Base-by-base conservation (phyloP, 106 monocot genomes). In the Dioscorea zingiberensis region DNA sequence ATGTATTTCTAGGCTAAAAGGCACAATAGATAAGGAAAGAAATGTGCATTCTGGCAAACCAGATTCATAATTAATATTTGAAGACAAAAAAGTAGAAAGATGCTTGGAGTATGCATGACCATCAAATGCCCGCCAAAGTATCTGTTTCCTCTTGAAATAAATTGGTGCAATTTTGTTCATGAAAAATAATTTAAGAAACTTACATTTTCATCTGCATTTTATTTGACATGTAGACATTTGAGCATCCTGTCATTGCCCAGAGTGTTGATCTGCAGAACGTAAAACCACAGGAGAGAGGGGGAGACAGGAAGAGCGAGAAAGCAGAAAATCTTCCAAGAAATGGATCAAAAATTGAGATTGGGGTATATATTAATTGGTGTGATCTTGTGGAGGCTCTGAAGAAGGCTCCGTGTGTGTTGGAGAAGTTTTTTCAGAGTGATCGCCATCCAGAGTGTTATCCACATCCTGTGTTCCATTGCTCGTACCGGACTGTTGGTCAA, bases 381-480 rank as follows among this genome's bases (percentile, higher is more conserved):
- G 77, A 55, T 84, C 60, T 57, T 60, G 47, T 25, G 69, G 47
- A 13, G 74, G 74, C 13, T 71, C 71, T 53, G 76, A 66, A 59
- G 71, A 75, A 25, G 71, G 67, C 11, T 74, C 28, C 55, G 47
- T 72, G 27, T 78, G 64, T 25, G 77, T 55, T 4, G 77, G 61
- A 72, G 78, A 71, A 25, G 64, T 69, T 58, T 69, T 67, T 47
- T 67, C 18, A 5, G 78, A 48, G 60, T 59, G 64, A 65, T 66
- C 60, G 3, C 44, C 67, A n/a, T 62, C 26, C 24, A 66, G 51
- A n/a, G 48, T 8, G 38, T 27, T 17, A 16, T 76, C 76, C 0
- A 47, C 21, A 27, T 38, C 30, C 48, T 71, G 63, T 2, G 25
- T 25, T 13, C 54, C 62, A 45, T 57, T 56, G 27, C 30, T 56